A percentile compares a stretch with the other conserved stretches of the same genome.
Conservation (phyloP, 2,329 filamentous ascomycete genomes). For the Albifimbria verrucaria region DNA sequence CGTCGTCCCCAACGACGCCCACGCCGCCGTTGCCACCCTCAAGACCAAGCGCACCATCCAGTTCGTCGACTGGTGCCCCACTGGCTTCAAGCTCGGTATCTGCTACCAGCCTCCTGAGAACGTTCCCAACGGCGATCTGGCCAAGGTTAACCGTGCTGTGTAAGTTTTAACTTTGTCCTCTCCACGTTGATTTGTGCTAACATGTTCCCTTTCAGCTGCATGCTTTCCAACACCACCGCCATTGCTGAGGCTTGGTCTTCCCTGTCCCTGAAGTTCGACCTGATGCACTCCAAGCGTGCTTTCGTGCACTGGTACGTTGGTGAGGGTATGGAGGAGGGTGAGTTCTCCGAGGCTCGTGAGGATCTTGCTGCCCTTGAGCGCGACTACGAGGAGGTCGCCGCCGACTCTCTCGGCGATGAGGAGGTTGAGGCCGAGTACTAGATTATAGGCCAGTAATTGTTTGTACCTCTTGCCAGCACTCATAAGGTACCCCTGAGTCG, state of each 20-base stretch:
- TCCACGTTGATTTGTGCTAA: no score
- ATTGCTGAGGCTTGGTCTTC: constrained; percentile 98
- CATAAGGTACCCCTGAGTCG: constrained; percentile 12
- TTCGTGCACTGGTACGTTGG: constrained; percentile 99
- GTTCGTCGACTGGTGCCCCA: constrained; percentile 99
- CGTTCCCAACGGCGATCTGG: constrained; percentile 94
- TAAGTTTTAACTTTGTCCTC: constrained; percentile 52
- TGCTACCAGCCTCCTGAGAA: constrained; percentile 97
- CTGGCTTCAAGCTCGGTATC: constrained; percentile 99
- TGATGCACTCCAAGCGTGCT: constrained; percentile 99
- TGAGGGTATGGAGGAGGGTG: constrained; percentile 99
- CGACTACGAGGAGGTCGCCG: constrained; percentile 98
- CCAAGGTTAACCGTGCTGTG: constrained; percentile 97
- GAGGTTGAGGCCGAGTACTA: constrained; percentile 93
- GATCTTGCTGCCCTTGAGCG: constrained; percentile 96
- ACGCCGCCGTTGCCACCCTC: constrained; percentile 87
- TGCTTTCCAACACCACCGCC: constrained; percentile 98
- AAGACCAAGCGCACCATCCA: constrained; percentile 99
- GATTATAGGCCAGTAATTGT: constrained; percentile 8
- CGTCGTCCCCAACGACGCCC: constrained; percentile 93
- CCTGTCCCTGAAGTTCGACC: constrained; percentile 96
- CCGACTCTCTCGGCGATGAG: constrained; percentile 86
- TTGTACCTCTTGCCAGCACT: background rate
- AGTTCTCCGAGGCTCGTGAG: constrained; percentile 98
- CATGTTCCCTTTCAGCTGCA: constrained; percentile 79